Evolutionary conservation across 768 basidiomycete species (phyloP).

Genomic region (Erythrobasidium yunnanense): DNA sequence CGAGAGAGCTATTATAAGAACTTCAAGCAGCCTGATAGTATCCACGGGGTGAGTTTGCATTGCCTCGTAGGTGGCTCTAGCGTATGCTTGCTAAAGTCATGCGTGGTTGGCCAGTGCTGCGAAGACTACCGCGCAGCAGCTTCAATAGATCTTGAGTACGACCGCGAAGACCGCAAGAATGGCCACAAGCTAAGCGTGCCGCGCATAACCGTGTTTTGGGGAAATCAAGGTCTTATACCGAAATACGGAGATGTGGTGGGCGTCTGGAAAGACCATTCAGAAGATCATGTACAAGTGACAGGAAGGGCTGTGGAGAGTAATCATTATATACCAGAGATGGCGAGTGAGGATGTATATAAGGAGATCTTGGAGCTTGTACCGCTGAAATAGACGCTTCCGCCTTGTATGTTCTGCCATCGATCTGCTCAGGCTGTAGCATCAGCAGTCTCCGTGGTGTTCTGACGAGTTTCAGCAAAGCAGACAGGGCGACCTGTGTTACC

Average conservation of each 20-base stretch:
- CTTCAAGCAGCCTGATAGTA: constrained; percentile 1
- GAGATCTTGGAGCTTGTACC: constrained; percentile 3
- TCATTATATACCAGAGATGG: constrained; percentile 19
- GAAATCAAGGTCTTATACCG: constrained; percentile 15
- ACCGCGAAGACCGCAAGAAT: constrained; percentile 31
- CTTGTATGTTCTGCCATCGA: not conserved
- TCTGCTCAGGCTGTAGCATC: not conserved
- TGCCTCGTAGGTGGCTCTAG: no score
- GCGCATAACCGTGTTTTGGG: constrained; percentile 5
- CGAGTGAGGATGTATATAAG: constrained; percentile 1
- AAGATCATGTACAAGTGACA: not conserved
- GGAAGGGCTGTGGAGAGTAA: constrained; percentile 14
- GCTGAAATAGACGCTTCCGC: not conserved
- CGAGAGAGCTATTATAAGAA: not conserved
- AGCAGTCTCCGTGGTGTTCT: not conserved
- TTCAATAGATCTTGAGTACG: constrained; percentile 40
- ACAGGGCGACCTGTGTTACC: no score
- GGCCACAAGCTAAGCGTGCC: constrained; percentile 23
- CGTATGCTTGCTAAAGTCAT: no score
- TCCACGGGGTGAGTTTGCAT: not conserved
- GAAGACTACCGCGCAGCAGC: constrained; percentile 42
- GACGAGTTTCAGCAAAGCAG: not conserved
- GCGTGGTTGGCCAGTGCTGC: constrained; percentile 26
- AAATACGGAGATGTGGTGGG: constrained; percentile 16
- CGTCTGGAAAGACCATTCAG: constrained; percentile 16